A percentile compares a stretch with the other conserved stretches of the same genome.
Evolutionary conservation across 768 basidiomycete genomes (phyloP).

Genomic region (Rhodosporidiobolus sp.): DNA sequence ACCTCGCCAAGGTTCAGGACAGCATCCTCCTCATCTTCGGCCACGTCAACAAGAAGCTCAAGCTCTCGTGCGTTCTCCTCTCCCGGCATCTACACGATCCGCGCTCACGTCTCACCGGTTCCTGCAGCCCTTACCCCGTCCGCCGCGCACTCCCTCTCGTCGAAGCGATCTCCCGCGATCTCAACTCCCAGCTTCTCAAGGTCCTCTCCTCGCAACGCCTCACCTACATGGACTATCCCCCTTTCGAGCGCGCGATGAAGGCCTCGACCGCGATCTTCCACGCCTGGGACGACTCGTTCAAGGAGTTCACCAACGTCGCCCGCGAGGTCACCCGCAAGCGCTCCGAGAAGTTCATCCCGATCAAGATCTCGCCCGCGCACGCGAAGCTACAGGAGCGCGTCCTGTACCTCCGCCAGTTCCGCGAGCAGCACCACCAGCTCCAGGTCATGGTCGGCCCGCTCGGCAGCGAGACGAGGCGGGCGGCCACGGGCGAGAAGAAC

Average conservation of each 20-base stretch:
- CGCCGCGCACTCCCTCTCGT: constrained; percentile 92
- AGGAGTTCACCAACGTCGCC: constrained; percentile 87
- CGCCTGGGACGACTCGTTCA: constrained; percentile 78
- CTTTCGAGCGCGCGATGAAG: constrained; percentile 79
- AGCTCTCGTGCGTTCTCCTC: constrained; percentile 60
- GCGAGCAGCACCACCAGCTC: constrained; percentile 95
- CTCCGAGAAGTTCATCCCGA: constrained; percentile 88
- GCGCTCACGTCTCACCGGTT: neutral
- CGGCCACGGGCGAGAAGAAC: neutral
- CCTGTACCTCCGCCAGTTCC: constrained; percentile 82
- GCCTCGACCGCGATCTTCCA: constrained; percentile 74
- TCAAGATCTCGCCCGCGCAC: constrained; percentile 88
- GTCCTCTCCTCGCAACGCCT: constrained; percentile 87
- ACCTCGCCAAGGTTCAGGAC: constrained; percentile 91
- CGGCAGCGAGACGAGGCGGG: constrained; percentile 24
- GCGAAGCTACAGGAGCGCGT: constrained; percentile 83
- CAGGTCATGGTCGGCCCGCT: constrained; percentile 90
- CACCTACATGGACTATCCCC: constrained; percentile 88
- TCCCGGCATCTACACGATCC: neutral
- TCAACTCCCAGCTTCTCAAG: constrained; percentile 88
- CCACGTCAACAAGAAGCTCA: constrained; percentile 92
- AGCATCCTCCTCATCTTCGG: constrained; percentile 79
- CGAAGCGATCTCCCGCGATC: constrained; percentile 95
- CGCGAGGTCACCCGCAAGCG: constrained; percentile 89
- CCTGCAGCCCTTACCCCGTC: constrained; percentile 75